These are phyloP conservation scores for Eimeria necatrix DNA, from an alignment of 169 alveolate species.

Conservation along the genomic window DNA sequence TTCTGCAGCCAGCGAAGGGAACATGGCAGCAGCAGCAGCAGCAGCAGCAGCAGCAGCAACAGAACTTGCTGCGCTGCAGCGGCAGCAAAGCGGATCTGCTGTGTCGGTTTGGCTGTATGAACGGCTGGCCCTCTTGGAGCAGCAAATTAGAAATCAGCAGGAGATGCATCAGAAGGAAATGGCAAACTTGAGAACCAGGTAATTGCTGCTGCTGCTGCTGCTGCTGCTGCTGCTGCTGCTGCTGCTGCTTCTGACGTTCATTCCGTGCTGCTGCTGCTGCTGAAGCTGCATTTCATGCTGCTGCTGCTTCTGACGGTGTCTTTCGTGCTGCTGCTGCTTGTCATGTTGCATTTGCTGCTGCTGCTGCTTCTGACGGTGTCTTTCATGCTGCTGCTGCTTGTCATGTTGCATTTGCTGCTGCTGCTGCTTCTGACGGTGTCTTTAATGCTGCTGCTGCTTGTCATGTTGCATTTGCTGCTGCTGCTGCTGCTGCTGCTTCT, in stretches of 20 bases:
- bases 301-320: neutral
- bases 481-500: neutral
- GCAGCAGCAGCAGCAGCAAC: neutral
- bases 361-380: no score
- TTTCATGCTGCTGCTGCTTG: no score
- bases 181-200: neutral
- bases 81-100: conserved; percentile 31
- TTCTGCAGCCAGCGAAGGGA: neutral
- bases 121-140: conserved; percentile 43
- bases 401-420: no score
- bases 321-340: neutral
- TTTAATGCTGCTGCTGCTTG: no score
- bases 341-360: no score
- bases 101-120: conserved; percentile 52
- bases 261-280: neutral
- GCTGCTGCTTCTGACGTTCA: neutral
- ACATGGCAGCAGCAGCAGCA: conserved; percentile 1
- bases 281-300: neutral
- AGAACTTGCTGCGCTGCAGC: conserved; percentile 21
- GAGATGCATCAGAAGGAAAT: conserved; percentile 21
- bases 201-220: conserved; percentile 32
- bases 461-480: no score
- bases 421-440: no score
- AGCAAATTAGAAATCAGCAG: conserved; percentile 12
- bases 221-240: neutral